Evolutionary conservation across 2,329 filamentous ascomycete species (phyloP).

Genomic region (Epichloe sylvatica): DNA sequence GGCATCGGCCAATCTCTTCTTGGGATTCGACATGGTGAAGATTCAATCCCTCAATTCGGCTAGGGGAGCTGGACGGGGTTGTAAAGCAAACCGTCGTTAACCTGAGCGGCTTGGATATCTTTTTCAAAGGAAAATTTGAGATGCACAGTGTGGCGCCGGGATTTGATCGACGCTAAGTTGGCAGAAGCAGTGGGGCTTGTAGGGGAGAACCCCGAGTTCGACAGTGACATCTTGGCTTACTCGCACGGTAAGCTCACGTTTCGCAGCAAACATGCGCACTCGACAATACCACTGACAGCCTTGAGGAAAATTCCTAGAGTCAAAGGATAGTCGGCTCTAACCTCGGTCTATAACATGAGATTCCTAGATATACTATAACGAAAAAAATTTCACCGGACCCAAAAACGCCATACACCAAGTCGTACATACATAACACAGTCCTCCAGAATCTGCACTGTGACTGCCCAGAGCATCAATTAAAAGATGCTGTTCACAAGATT

Average conservation of each 20-base stretch:
- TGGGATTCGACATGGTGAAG: slow-evolving; percentile 26
- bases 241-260: neutral
- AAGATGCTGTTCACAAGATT: slow-evolving; percentile 89
- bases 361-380: neutral
- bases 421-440: neutral
- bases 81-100: neutral
- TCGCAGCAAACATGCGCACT: neutral
- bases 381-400: neutral
- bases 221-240: neutral
- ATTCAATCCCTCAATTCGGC: neutral
- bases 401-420: neutral
- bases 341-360: neutral
- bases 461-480: slow-evolving; percentile 26
- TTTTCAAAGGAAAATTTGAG: neutral
- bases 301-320: neutral
- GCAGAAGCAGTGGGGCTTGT: neutral
- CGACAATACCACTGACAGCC: neutral
- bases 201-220: too few species aligned
- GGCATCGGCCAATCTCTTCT: slow-evolving; percentile 43
- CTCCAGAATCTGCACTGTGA: neutral
- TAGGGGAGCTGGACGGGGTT: too few species aligned
- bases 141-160: slow-evolving; percentile 1
- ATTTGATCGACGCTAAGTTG: neutral
- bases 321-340: neutral
- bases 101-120: neutral